Evolutionary conservation across 1,139 yeast genomes (phyloP), one percentile per base, ranked within the genome.

Genomic region (Taphrina betulina): DNA sequence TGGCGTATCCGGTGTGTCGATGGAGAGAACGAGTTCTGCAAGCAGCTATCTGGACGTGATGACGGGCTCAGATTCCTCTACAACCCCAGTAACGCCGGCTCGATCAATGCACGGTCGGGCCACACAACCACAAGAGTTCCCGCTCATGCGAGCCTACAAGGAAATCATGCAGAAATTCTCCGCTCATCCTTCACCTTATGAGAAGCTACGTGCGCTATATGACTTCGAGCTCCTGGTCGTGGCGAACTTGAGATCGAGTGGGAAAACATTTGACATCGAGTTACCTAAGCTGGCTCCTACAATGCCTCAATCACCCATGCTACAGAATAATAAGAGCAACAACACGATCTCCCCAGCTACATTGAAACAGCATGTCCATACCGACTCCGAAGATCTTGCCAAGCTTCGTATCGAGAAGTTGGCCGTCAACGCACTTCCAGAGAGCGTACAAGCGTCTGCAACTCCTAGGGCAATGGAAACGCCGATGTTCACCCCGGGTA

Each of bases 191-290:
- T 40, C 34, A 5, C 56, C 56, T 5, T 42, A 34, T 33, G 50
- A 52, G 26, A 52, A 52, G 35, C 24, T 52, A 7, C 42, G 43
- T 12, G 46, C 56, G 5, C 44, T 52, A 12, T 52, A 42, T 22
- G 56, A 52, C 12, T 36, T 52, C 29, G 51, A 42, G 20, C 24
- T 42, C 2, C 31, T 52, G 2, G 38, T 52, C 22, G 43, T 52
- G 12, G 17, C 56, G 5, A 28, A 29, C 5, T 26, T 52, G 26
- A 31, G 19, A 12, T 22, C 37, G 16, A 14, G 28, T 29, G 36
- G 37, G 17, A 31, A 17, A n/a, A 28, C 37, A 10, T n/a, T 12
- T 3, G 22, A 24, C 10, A 24, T n/a, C 7, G 23, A 17, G 19
- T 33, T 23, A 14, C 46, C 35, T 5, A 31, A 29, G n/a, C 20